phyloP scores from a whole-genome alignment of 73 alveolate genomes.

The Diophrys appendiculata region DNA sequence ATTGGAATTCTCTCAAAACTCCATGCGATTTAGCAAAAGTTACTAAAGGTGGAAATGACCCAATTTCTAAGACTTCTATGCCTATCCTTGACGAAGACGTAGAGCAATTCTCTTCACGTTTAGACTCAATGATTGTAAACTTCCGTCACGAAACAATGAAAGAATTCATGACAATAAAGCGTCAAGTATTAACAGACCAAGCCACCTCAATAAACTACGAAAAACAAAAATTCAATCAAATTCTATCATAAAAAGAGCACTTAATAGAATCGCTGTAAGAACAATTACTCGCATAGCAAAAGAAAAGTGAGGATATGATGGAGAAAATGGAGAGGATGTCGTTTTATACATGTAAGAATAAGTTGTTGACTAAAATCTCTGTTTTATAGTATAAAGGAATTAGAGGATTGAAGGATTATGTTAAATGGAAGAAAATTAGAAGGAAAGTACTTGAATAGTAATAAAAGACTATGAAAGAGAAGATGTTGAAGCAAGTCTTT shows the following conservation, averaged over 20 bases:
- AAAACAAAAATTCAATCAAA: slow-evolving; percentile 88
- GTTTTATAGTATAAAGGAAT: slow-evolving; percentile 47
- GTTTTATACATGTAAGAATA: slow-evolving; percentile 60
- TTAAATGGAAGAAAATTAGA: slow-evolving; percentile 51
- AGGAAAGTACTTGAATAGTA: slow-evolving; percentile 43
- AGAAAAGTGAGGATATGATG: slow-evolving; percentile 43
- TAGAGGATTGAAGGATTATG: slow-evolving; percentile 54
- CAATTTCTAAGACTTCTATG: too few species aligned
- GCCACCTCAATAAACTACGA: slow-evolving; percentile 86
- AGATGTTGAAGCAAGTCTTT: slow-evolving; percentile 43
- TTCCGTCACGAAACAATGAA: slow-evolving; percentile 93
- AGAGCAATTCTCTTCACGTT: slow-evolving; percentile 87
- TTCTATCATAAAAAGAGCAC: slow-evolving; percentile 86
- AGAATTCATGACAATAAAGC: slow-evolving; percentile 94
- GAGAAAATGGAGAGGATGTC: slow-evolving; percentile 67
- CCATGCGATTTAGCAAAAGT: too few species aligned
- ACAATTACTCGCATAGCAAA: slow-evolving; percentile 77
- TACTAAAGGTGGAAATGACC: too few species aligned
- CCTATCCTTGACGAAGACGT: slow-evolving; percentile 95
- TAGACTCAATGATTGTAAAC: slow-evolving; percentile 84
- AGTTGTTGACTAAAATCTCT: slow-evolving; percentile 37
- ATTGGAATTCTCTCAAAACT: too few species aligned
- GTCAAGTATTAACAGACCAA: slow-evolving; percentile 89
- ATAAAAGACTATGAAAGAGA: slow-evolving; percentile 25
- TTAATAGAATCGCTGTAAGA: slow-evolving; percentile 92